These are phyloP conservation scores for Tricholoma sp. DNA, from an alignment of 768 basidiomycete genomes.

Conservation along the genomic window DNA sequence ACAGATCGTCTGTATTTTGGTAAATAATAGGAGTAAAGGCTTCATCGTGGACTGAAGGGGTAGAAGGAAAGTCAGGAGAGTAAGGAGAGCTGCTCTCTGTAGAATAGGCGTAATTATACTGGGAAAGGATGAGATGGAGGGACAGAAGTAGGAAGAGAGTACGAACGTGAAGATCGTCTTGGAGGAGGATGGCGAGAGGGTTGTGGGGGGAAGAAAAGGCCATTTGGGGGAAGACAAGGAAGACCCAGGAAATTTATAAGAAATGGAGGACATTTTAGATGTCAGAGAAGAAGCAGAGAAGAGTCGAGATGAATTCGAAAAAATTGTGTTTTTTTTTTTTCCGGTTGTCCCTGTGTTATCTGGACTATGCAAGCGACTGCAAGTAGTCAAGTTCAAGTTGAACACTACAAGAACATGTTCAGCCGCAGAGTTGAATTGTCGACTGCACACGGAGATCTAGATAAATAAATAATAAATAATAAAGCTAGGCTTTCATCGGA, in stretches of 20 bases:
- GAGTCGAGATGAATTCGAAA: neutral
- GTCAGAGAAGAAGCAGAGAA: neutral
- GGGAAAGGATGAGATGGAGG: constrained; percentile 10
- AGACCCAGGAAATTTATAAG: neutral
- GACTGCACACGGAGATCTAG: no score
- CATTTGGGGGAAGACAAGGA: neutral
- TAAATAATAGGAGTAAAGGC: neutral
- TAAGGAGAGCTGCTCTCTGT: constrained; percentile 2
- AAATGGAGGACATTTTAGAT: neutral
- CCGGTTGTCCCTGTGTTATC: no score
- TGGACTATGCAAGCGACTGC: no score
- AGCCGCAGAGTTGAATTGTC: no score
- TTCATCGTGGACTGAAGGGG: neutral
- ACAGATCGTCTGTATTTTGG: neutral
- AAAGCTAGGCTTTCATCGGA: no score
- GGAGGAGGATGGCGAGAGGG: neutral
- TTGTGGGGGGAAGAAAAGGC: neutral
- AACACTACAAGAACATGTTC: no score
- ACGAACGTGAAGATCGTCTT: constrained; percentile 10
- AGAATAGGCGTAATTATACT: constrained; percentile 4
- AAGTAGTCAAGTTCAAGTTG: no score
- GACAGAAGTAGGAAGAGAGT: constrained; percentile 33
- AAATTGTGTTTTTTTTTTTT: neutral
- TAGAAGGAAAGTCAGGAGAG: constrained; percentile 3
- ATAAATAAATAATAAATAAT: no score